Percentiles rank a stretch among this genome's conserved stretches.
phyloP scores from a whole-genome alignment of 2,329 filamentous ascomycete genomes.

The Penicillium sp. region DNA sequence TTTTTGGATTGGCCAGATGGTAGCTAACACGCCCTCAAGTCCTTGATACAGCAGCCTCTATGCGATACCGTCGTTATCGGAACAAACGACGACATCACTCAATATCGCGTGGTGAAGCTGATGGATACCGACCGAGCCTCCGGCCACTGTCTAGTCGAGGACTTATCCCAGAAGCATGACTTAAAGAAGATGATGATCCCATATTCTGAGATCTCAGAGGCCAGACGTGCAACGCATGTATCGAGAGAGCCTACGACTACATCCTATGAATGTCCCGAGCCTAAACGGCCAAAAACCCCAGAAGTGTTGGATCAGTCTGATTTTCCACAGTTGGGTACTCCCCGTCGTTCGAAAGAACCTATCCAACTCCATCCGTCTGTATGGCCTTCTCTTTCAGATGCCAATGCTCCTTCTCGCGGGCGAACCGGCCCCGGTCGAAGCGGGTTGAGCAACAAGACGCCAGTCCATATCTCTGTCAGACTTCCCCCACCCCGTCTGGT shows the following conservation, averaged over 20 bases:
- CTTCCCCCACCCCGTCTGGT: no score
- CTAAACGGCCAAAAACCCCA: no score
- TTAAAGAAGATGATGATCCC: neutral
- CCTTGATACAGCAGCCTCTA: neutral
- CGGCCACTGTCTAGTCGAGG: neutral
- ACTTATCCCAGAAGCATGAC: no score
- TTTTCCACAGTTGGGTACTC: neutral
- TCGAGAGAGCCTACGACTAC: neutral
- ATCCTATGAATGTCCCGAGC: neutral
- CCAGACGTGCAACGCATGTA: neutral
- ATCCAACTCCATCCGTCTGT: neutral
- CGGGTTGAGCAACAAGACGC: no score
- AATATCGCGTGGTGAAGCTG: neutral
- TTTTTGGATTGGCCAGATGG: no score
- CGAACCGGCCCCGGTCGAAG: neutral
- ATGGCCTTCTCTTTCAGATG: neutral
- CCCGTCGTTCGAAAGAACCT: neutral
- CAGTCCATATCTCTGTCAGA: no score
- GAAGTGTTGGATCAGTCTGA: neutral
- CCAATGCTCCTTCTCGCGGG: neutral
- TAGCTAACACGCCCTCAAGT: neutral
- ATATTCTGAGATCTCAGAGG: neutral
- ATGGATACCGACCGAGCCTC: neutral
- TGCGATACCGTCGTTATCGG: neutral
- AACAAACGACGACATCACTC: neutral